Base-by-base conservation (phyloP, 176 grass and related monocot species). In the Phragmites australis region DNA sequence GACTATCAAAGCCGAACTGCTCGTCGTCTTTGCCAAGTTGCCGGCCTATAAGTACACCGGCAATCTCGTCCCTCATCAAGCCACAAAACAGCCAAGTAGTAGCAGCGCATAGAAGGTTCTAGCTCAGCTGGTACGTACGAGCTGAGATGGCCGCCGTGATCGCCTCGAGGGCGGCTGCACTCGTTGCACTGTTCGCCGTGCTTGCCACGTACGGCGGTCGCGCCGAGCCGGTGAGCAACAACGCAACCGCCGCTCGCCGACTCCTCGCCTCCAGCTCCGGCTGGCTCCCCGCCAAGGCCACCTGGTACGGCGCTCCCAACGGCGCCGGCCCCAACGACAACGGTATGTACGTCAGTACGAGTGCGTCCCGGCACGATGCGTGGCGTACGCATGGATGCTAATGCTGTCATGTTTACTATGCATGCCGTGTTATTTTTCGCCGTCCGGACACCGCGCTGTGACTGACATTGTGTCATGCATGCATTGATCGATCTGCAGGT, bases 251-350 rank as follows among this genome's bases (percentile, higher is more conserved):
- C 31, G 83, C 8, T 29, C 56, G 75, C 34, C 48, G 82, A 29
- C 31, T 32, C 27, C 40, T 72, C 66, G 69, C 42, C 45, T 47
- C 55, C 49, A 27, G 49, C 1, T 65, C 59, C 64, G 50, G 22
- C 17, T 88, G 80, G 86, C 73, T 71, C 22, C 0, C 15, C 1
- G 86, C 86, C 40, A 78, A 65, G 65, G 91, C 91, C 26, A 93
- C 91, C 64, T 93, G 91, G 91, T 93, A 93, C 49, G 91, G 91
- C 23, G 62, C 65, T 13, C 87, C 91, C 27, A 68, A 31, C 27
- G 91, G 91, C 63, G 87, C 87, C 44, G 91, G 91, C 2, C 84
- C 87, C 21, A 19, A 74, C 6, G 91, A 89, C 79, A 93, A 81
- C 45, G 86, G 80, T 88, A 83, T 40, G 74, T 37, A 5, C 34